Percentiles rank a stretch among this genome's conserved stretches.
phyloP scores from a whole-genome alignment of 805 yeast genomes.

The Candida ulmi region DNA sequence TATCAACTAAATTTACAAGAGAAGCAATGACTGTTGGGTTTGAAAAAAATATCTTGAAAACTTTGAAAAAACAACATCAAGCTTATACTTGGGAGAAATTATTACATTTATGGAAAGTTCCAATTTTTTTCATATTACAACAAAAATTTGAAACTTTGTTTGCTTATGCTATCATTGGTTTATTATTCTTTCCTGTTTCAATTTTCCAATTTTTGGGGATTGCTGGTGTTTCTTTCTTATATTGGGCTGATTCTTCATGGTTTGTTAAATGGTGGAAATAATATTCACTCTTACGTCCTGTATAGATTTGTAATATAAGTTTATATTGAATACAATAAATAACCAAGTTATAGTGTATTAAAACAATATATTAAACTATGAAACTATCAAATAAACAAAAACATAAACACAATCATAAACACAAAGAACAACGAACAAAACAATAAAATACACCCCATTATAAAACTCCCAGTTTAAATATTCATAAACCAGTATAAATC shows the following conservation, averaged over 20 bases:
- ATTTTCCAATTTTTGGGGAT: conserved; percentile 11
- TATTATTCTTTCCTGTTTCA: conserved; percentile 16
- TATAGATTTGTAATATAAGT: no score
- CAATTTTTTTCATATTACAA: conserved; percentile 10
- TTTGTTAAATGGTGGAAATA: conserved; percentile 10
- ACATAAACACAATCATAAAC: no score
- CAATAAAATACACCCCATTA: no score
- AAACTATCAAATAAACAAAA: no score
- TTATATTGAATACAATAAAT: no score
- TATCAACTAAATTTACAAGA: conserved; percentile 29
- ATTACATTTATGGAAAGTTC: conserved; percentile 18
- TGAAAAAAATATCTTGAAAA: conserved; percentile 28
- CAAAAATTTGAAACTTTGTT: conserved; percentile 5
- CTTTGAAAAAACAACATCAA: conserved; percentile 20
- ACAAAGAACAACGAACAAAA: no score
- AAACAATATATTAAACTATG: no score
- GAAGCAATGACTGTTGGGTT: conserved; percentile 33
- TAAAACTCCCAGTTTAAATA: no score
- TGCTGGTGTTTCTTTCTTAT: conserved; percentile 5
- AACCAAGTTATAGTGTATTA: no score
- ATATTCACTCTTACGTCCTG: no score
- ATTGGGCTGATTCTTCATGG: conserved; percentile 11
- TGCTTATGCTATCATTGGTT: conserved; percentile 9
- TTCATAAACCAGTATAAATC: no score
- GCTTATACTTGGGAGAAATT: conserved; percentile 27